phyloP scores from a whole-genome alignment of 352 stramenopile genomes.

The Pythium phragmiticola region DNA sequence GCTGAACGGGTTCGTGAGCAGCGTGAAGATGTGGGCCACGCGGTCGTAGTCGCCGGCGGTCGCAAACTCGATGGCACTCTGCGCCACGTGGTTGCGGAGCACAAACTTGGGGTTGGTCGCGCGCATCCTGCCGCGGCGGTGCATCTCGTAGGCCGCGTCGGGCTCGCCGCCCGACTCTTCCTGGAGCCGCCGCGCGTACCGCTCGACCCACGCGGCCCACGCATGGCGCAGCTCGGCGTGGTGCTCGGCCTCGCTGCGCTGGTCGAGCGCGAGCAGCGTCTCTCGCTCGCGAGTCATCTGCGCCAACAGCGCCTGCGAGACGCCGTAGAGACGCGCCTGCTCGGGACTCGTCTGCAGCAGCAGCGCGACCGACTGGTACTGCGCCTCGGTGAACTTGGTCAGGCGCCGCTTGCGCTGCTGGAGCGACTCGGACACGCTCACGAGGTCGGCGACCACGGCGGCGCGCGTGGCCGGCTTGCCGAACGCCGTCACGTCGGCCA shows the following conservation, averaged over 20 bases:
- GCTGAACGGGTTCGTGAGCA: slow-evolving; percentile 73
- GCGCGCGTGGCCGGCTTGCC: slow-evolving; percentile 26
- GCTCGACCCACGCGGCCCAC: slow-evolving; percentile 62
- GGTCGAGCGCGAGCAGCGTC: slow-evolving; percentile 39
- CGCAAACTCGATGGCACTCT: slow-evolving; percentile 84
- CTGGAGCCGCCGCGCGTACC: slow-evolving; percentile 48
- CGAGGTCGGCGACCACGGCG: slow-evolving; percentile 45
- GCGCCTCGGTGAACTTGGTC: slow-evolving; percentile 62
- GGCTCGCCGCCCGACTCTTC: slow-evolving; percentile 38
- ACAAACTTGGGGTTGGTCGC: slow-evolving; percentile 81
- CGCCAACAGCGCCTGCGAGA: slow-evolving; percentile 55
- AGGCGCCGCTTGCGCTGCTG: slow-evolving; percentile 51
- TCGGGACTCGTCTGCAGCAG: slow-evolving; percentile 60
- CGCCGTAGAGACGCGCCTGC: slow-evolving; percentile 70
- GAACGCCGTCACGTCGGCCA: slow-evolving; percentile 49
- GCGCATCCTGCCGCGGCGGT: slow-evolving; percentile 52
- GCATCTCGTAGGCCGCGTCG: slow-evolving; percentile 34
- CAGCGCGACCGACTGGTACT: slow-evolving; percentile 67
- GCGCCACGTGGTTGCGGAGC: slow-evolving; percentile 88
- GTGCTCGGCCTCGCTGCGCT: slow-evolving; percentile 45
- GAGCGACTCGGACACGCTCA: slow-evolving; percentile 67
- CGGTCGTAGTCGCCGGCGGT: slow-evolving; percentile 59
- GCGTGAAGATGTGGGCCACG: slow-evolving; percentile 69
- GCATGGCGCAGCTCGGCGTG: slow-evolving; percentile 40
- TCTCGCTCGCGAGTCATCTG: slow-evolving; percentile 57